Percentiles rank a stretch among this genome's conserved stretches.
phyloP scores from a whole-genome alignment of 1,284 basidiomycete genomes.

The Tremellales sp. region DNA sequence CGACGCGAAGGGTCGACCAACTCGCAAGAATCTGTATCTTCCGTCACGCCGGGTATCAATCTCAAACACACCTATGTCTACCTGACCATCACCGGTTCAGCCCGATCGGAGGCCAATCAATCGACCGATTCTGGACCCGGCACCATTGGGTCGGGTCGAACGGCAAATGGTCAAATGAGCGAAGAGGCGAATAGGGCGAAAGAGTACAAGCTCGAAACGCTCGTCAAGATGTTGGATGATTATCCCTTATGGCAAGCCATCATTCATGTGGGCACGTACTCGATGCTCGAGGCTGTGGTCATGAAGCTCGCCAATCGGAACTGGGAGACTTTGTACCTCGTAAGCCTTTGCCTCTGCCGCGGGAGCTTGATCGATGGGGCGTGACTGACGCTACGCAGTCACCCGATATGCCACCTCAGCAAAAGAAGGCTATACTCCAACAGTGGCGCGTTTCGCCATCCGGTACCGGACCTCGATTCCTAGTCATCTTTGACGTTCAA shows the following conservation, averaged over 20 bases:
- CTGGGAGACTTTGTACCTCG: conserved; percentile 76
- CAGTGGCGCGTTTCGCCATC: conserved; percentile 52
- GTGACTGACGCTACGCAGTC: conserved; percentile 16
- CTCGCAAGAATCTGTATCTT: conserved; percentile 52
- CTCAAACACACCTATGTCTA: conserved; percentile 90
- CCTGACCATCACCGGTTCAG: conserved; percentile 80
- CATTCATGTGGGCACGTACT: conserved; percentile 83
- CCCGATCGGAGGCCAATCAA: conserved; percentile 59
- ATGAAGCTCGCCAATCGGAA: conserved; percentile 74
- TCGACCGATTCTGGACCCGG: conserved; percentile 61
- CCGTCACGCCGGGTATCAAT: conserved; percentile 57
- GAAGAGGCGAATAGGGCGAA: conserved; percentile 82
- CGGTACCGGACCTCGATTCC: conserved; percentile 53
- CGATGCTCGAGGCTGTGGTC: conserved; percentile 75
- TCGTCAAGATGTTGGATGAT: conserved; percentile 89
- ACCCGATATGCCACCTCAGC: conserved; percentile 68
- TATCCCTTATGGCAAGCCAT: conserved; percentile 65
- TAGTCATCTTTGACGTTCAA: conserved; percentile 86
- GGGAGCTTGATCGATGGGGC: too few relatives aligned
- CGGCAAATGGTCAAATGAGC: conserved; percentile 51
- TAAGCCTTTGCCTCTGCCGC: conserved; percentile 47
- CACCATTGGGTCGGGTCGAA: conserved; percentile 80
- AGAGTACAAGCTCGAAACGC: conserved; percentile 95
- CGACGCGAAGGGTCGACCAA: conserved; percentile 71
- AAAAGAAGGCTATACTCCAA: conserved; percentile 55